A percentile compares a stretch with the other conserved stretches of the same genome.
Evolutionary conservation across 164 flowering plant species (phyloP).

Genomic region (Annona squamosa): DNA sequence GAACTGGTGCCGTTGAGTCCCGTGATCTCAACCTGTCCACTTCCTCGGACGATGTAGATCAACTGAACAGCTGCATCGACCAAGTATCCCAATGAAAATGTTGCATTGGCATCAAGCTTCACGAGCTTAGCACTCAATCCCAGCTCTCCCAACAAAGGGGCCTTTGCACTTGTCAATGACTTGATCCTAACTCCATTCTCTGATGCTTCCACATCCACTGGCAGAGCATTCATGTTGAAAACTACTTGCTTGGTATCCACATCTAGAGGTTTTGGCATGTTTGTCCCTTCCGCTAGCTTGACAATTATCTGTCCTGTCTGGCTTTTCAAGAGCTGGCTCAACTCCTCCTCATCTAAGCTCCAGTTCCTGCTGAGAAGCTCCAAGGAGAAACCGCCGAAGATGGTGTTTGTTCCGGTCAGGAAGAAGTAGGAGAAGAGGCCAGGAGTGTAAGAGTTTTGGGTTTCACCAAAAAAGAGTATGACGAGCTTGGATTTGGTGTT

Average conservation of each 20-base stretch:
- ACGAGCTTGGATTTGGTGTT: constrained; percentile 43
- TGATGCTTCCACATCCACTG: constrained; percentile 40
- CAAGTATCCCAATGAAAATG: constrained; percentile 64
- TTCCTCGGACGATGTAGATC: constrained; percentile 54
- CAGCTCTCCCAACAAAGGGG: constrained; percentile 53
- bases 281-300: constrained; percentile 24
- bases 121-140: constrained; percentile 65
- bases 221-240: constrained; percentile 44
- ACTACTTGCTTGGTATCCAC: constrained; percentile 35
- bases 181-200: constrained; percentile 46
- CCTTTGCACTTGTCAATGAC: constrained; percentile 40
- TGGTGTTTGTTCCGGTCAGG: constrained; percentile 46
- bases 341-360: constrained; percentile 37
- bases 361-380: constrained; percentile 54
- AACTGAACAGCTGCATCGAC: constrained; percentile 57
- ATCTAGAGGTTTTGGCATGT: constrained; percentile 48
- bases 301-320: constrained; percentile 42
- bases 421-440: constrained; percentile 55
- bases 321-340: constrained; percentile 34
- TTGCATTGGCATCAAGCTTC: constrained; percentile 45
- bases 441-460: constrained; percentile 41
- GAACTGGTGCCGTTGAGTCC: constrained; percentile 52
- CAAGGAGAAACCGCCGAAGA: constrained; percentile 56
- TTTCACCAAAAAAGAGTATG: constrained; percentile 57
- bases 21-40: constrained; percentile 62